Evolutionary conservation across 2,329 filamentous ascomycete genomes (phyloP).

Genomic region (Arthroderma sp.): DNA sequence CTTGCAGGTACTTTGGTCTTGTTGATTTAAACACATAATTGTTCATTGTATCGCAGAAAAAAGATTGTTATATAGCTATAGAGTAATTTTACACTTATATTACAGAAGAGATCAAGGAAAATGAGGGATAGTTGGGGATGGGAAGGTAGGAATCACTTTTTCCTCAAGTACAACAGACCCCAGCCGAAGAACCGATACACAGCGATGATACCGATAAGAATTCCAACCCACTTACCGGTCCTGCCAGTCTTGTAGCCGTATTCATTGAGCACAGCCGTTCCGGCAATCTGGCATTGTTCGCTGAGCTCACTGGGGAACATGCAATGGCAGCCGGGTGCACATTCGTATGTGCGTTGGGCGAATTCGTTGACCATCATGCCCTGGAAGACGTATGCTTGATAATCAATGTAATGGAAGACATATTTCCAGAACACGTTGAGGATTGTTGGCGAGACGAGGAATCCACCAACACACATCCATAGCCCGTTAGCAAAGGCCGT

Average conservation of each 20-base stretch:
- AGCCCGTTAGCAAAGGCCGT: constrained; percentile 78
- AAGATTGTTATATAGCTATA: neutral
- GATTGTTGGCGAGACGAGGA: constrained; percentile 58
- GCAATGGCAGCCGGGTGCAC: constrained; percentile 49
- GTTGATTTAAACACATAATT: neutral
- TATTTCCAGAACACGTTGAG: constrained; percentile 79
- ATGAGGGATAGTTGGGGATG: neutral
- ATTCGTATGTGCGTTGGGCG: constrained; percentile 48
- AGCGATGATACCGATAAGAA: constrained; percentile 61
- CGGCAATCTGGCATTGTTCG: constrained; percentile 54
- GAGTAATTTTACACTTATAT: neutral
- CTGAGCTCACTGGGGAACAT: constrained; percentile 55
- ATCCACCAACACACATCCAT: constrained; percentile 79
- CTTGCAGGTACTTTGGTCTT: neutral
- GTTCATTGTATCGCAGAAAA: neutral
- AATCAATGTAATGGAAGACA: constrained; percentile 80
- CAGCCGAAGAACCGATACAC: constrained; percentile 60
- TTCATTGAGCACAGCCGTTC: constrained; percentile 52
- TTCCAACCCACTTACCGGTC: constrained; percentile 59
- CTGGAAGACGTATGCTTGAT: constrained; percentile 66
- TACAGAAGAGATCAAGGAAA: neutral
- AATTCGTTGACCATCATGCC: constrained; percentile 94
- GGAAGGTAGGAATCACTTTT: constrained; percentile 7
- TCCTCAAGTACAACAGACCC: constrained; percentile 39
- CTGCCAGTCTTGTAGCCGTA: constrained; percentile 56